phyloP scores from a whole-genome alignment of 345 rosid genomes.

The Punica granatum region DNA sequence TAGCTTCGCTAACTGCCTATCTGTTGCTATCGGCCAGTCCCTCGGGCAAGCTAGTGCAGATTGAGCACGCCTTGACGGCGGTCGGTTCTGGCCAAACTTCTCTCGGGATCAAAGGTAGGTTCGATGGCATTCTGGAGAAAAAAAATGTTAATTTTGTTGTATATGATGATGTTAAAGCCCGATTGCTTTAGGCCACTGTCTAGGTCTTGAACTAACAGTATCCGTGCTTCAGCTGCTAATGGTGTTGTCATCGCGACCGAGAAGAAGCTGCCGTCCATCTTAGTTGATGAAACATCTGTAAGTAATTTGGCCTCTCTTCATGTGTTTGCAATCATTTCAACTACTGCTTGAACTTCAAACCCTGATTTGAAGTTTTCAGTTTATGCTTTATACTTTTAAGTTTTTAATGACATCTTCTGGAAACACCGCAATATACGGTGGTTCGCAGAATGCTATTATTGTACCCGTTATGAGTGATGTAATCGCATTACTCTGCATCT shows the following conservation, averaged over 20 bases:
- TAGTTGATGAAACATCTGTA: slow-evolving; percentile 90
- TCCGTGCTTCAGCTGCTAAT: slow-evolving; percentile 58
- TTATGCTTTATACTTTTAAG: not conserved
- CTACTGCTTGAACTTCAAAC: not conserved
- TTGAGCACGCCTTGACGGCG: slow-evolving; percentile 88
- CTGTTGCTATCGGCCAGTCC: slow-evolving; percentile 41
- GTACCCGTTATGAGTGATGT: not conserved
- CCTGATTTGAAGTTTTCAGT: not conserved
- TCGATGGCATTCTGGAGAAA: not conserved
- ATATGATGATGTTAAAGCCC: too few relatives aligned
- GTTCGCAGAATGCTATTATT: not conserved
- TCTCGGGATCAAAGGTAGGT: slow-evolving; percentile 78
- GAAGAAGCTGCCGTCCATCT: slow-evolving; percentile 86
- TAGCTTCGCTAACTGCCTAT: not conserved
- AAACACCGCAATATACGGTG: not conserved
- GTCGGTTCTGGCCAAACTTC: slow-evolving; percentile 97
- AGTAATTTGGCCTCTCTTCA: slow-evolving; percentile 15
- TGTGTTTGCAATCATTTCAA: not conserved
- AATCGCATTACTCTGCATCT: not conserved
- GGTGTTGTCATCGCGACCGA: slow-evolving; percentile 94
- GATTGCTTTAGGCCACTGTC: too few relatives aligned
- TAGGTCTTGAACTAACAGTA: not conserved
- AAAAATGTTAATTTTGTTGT: not conserved
- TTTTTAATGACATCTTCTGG: not conserved
- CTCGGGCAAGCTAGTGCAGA: slow-evolving; percentile 97